Base-by-base conservation (phyloP, 208 protist species). In the Wallacemonas sp. region DNA sequence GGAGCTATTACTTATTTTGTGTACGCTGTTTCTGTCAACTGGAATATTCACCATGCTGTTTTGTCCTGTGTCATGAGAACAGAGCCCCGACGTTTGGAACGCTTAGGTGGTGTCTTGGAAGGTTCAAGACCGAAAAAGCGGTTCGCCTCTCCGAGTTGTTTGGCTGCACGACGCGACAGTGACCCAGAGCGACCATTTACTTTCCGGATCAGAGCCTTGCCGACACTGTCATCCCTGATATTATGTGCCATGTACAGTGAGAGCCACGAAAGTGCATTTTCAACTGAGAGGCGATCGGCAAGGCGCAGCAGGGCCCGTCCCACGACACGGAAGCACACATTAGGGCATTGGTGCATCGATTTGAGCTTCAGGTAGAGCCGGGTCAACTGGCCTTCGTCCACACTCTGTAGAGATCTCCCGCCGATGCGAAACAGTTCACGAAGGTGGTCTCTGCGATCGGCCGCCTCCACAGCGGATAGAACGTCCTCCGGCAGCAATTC, bases 151-250 rank as follows among this genome's bases (percentile, higher is more conserved):
- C n/a, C 14, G 65, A 65, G 49, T 19, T 47, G 30, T 56, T 77
- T 21, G n/a, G 42, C 33, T 27, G 49, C 45, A 34, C 31, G 27
- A 24, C 19, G 28, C 2, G 63, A 53, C 19, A 68, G 55, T 24
- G 34, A 53, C 17, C 22, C 8, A 11, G 63, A 33, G 17, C 49
- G 49, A 26, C 36, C 53, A 27, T 56, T 47, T 8, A 59, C 63
- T 53, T 62, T 59, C 17, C 46, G 42, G 21, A 84, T 56, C 8
- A 95, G 67, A 11, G 77, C 68, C 47, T 77, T 83, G 39, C 75
- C 86, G 9, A 91, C 80, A 42, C 81, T 79, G 70, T 88, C 82
- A 62, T 95, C 90, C 9, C 75, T 69, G 19, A 95, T 66, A 2
- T 72, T 31, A 24, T 82, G 42, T 17, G 72, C 62, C 3, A 80